phyloP scores from a whole-genome alignment of 2,329 filamentous ascomycete species.

The Colletotrichum orbiculare region DNA sequence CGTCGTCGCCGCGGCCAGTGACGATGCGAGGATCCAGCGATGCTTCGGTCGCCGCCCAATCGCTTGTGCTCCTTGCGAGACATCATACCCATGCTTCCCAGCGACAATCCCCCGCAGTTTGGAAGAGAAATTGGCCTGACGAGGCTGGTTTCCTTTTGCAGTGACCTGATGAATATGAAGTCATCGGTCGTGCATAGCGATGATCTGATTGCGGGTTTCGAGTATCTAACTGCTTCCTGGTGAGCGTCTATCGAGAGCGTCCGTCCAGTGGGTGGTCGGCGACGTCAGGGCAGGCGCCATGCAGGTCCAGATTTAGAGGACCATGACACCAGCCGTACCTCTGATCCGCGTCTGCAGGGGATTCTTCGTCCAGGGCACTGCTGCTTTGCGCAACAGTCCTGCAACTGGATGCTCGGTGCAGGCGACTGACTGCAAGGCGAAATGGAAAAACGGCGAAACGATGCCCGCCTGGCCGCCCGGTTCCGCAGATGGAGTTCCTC shows the following conservation, averaged over 20 bases:
- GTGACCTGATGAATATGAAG: constrained; percentile 9
- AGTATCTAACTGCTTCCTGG: constrained; percentile 1
- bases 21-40: constrained; percentile 9
- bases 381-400: constrained; percentile 13
- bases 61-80: constrained; percentile 35
- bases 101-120: constrained; percentile 32
- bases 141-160: constrained; percentile 21
- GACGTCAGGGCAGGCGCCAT: not conserved
- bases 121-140: constrained; percentile 7
- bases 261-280: not conserved
- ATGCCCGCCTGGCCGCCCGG: constrained; percentile 10
- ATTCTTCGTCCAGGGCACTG: constrained; percentile 1
- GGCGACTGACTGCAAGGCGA: constrained; percentile 1
- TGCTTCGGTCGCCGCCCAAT: constrained; percentile 37
- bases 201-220: constrained; percentile 12
- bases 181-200: constrained; percentile 17
- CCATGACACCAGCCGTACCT: not conserved
- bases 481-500: constrained; percentile 15
- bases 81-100: constrained; percentile 25
- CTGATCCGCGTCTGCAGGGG: constrained; percentile 8
- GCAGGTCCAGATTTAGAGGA: constrained; percentile 8
- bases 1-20: constrained; percentile 13
- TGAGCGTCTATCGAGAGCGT: not conserved
- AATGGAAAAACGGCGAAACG: constrained; percentile 8
- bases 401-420: constrained; percentile 1